Percentiles rank a stretch among this genome's conserved stretches.
Evolutionary conservation across 192 early-diverging fungal species (phyloP).

Genomic region (Phycomyces nitens): DNA sequence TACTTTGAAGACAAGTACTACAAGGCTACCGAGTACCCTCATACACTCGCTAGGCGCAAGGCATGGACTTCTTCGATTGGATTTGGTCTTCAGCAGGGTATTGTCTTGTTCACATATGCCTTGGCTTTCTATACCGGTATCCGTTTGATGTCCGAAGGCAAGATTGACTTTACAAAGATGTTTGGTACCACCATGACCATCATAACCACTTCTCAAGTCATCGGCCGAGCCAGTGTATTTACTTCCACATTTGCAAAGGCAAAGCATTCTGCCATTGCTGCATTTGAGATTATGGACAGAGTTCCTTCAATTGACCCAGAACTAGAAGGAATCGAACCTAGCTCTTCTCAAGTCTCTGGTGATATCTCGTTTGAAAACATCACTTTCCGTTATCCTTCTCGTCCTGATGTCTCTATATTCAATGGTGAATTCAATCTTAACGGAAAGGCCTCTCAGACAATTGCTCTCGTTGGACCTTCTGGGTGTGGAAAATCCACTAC

Average conservation of each 20-base stretch:
- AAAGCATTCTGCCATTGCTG: slow-evolving; percentile 69
- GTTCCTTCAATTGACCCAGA: slow-evolving; percentile 61
- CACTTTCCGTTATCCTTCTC: slow-evolving; percentile 64
- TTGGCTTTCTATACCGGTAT: slow-evolving; percentile 74
- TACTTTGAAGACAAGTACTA: slow-evolving; percentile 66
- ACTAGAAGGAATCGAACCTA: slow-evolving; percentile 31
- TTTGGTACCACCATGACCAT: slow-evolving; percentile 73
- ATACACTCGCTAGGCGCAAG: slow-evolving; percentile 63
- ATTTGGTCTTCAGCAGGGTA: slow-evolving; percentile 69
- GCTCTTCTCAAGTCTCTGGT: slow-evolving; percentile 41
- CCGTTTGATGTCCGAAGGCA: slow-evolving; percentile 51
- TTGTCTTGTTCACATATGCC: slow-evolving; percentile 72
- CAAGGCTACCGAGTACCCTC: slow-evolving; percentile 60
- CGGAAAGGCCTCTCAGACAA: slow-evolving; percentile 58
- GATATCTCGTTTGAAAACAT: slow-evolving; percentile 49
- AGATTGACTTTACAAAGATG: slow-evolving; percentile 49
- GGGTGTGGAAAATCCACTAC: slow-evolving; percentile 82
- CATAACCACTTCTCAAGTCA: slow-evolving; percentile 62
- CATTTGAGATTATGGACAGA: slow-evolving; percentile 71
- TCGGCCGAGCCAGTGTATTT: slow-evolving; percentile 66
- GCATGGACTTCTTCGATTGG: slow-evolving; percentile 66
- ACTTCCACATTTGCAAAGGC: slow-evolving; percentile 75
- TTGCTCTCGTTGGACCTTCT: slow-evolving; percentile 81
- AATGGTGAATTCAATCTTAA: slow-evolving; percentile 50
- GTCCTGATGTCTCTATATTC: slow-evolving; percentile 57